phyloP scores from a whole-genome alignment of 495 filamentous ascomycete genomes.

The Hyaloscypha finlandica region DNA sequence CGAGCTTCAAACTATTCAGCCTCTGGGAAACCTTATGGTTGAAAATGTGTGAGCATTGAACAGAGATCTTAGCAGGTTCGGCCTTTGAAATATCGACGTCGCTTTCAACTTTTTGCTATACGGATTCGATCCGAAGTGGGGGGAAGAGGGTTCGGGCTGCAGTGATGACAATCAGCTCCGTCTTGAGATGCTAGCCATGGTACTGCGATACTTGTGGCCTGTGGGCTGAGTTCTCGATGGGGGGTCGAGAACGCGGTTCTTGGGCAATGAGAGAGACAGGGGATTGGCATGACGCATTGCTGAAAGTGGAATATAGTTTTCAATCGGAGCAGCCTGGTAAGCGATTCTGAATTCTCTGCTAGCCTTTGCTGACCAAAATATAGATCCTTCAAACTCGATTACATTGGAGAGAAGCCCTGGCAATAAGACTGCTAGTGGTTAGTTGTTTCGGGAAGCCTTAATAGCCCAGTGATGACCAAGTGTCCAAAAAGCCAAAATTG shows the following conservation, averaged over 20 bases:
- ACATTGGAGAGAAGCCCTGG: constrained; percentile 19
- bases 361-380: constrained; percentile 26
- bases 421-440: not conserved
- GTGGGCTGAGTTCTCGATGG: constrained; percentile 15
- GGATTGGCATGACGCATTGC: constrained; percentile 19
- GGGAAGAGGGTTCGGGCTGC: constrained; percentile 22
- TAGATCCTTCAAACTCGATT: constrained; percentile 24
- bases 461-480: constrained; percentile 57
- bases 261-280: constrained; percentile 17
- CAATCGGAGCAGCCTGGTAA: constrained; percentile 53
- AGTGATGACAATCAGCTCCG: constrained; percentile 29
- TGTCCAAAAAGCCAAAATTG: constrained; percentile 67
- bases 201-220: constrained; percentile 4
- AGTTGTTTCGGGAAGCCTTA: not conserved
- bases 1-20: constrained; percentile 29
- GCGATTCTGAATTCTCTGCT: constrained; percentile 19
- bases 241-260: constrained; percentile 16
- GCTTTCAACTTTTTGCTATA: constrained; percentile 13
- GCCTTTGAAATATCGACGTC: not conserved
- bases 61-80: constrained; percentile 42
- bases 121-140: not conserved
- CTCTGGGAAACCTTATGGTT: constrained; percentile 22
- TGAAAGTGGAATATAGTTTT: constrained; percentile 51
- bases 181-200: constrained; percentile 28
- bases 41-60: constrained; percentile 38